These are phyloP conservation scores for Fusarium piperis DNA, from an alignment of 2,329 filamentous ascomycete species.

Conservation along the genomic window DNA sequence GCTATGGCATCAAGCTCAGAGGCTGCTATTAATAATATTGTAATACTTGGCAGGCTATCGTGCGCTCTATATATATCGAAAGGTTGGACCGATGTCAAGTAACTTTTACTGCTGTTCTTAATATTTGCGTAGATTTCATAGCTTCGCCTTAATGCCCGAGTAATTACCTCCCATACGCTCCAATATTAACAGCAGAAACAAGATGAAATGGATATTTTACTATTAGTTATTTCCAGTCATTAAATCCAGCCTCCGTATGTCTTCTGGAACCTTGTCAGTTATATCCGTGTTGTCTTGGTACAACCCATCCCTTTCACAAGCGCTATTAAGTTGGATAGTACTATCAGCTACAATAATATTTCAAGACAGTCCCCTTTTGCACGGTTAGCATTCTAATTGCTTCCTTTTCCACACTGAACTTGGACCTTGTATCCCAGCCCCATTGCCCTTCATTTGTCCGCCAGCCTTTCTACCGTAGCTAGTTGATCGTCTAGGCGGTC, in stretches of 20 bases:
- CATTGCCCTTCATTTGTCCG: neutral
- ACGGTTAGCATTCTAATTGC: neutral
- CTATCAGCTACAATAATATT: no score
- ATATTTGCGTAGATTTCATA: no score
- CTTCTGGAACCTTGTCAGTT: neutral
- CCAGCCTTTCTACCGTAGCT: neutral
- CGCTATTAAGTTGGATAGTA: no score
- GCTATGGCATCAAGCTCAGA: neutral
- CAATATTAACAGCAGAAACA: no score
- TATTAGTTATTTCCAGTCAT: no score
- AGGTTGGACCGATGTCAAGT: no score
- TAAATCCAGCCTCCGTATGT: neutral
- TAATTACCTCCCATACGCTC: no score
- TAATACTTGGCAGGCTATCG: neutral
- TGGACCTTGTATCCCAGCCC: neutral
- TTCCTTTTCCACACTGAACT: neutral
- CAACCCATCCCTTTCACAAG: no score
- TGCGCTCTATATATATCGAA: neutral
- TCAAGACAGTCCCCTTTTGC: no score
- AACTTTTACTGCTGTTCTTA: no score
- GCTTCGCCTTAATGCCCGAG: no score
- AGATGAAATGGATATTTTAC: no score
- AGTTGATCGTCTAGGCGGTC: neutral
- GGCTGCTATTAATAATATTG: neutral
- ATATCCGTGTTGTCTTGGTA: neutral